A percentile compares a stretch with the other conserved stretches of the same genome.
These are phyloP conservation scores for Pythium brachiatum DNA, from an alignment of 352 stramenopile species.

Conservation along the genomic window DNA sequence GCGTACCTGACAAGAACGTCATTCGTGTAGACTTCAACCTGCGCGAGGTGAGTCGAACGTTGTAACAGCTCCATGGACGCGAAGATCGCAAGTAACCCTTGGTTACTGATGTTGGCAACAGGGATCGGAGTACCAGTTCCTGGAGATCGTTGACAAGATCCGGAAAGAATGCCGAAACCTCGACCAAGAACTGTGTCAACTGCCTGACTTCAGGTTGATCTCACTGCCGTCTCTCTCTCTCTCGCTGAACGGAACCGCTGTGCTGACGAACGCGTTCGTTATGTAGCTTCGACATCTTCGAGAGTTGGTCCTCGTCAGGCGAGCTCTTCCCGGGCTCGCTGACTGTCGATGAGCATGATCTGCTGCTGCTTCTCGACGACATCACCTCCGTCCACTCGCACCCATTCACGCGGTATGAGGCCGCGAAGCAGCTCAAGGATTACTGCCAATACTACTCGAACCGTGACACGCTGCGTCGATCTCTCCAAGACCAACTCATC, in stretches of 20 bases:
- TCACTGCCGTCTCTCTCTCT: not conserved
- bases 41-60: constrained; percentile 35
- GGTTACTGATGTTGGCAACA: too few relatives aligned
- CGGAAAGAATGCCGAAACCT: constrained; percentile 55
- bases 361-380: constrained; percentile 58
- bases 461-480: constrained; percentile 36
- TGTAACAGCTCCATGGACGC: constrained; percentile 5
- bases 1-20: constrained; percentile 40
- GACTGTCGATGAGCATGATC: constrained; percentile 44
- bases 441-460: constrained; percentile 57
- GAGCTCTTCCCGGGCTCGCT: constrained; percentile 48
- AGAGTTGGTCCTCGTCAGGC: constrained; percentile 46
- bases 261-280: constrained; percentile 14
- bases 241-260: not conserved
- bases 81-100: not conserved
- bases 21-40: constrained; percentile 77
- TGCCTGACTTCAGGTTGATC: constrained; percentile 62
- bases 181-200: constrained; percentile 55
- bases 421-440: constrained; percentile 74
- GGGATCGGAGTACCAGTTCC: constrained; percentile 66
- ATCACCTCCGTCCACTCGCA: constrained; percentile 46
- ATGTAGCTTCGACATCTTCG: constrained; percentile 65
- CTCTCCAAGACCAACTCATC: constrained; percentile 50
- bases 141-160: constrained; percentile 63
- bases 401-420: constrained; percentile 59